Percentiles rank a stretch among this genome's conserved stretches.
Evolutionary conservation across 176 grass and related monocot species (phyloP).

Genomic region (Poa annua): DNA sequence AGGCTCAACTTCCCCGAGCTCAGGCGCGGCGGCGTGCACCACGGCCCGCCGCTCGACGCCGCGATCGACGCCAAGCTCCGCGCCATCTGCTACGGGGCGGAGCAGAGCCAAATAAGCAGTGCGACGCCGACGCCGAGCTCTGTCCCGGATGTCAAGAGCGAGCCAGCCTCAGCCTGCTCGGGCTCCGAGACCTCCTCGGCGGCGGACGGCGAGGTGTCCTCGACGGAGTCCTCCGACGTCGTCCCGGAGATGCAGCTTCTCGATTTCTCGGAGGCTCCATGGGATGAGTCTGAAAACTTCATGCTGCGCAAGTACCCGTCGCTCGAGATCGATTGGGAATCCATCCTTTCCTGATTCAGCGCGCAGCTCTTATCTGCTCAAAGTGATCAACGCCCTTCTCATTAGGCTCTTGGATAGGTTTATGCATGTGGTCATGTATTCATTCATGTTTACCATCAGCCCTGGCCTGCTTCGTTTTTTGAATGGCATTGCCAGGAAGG

Average conservation of each 20-base stretch:
- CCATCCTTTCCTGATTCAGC: slow-evolving; percentile 61
- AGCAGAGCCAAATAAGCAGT: slow-evolving; percentile 36
- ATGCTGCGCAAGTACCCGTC: slow-evolving; percentile 82
- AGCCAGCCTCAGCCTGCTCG: slow-evolving; percentile 44
- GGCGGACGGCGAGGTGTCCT: slow-evolving; percentile 55
- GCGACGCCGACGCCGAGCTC: not conserved
- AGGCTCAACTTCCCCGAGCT: slow-evolving; percentile 78
- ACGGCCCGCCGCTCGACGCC: slow-evolving; percentile 62
- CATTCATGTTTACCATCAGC: slow-evolving; percentile 44
- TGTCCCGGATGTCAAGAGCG: slow-evolving; percentile 47
- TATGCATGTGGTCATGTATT: slow-evolving; percentile 47
- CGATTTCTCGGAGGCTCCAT: slow-evolving; percentile 78
- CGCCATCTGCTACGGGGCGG: slow-evolving; percentile 53
- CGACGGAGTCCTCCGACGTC: slow-evolving; percentile 45
- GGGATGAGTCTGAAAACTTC: slow-evolving; percentile 84
- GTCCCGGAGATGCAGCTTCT: slow-evolving; percentile 64
- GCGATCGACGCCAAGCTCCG: slow-evolving; percentile 65
- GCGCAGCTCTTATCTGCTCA: not conserved
- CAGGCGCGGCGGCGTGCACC: slow-evolving; percentile 49
- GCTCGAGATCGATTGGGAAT: slow-evolving; percentile 96
- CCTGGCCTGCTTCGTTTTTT: slow-evolving; percentile 61
- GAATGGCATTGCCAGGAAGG: slow-evolving; percentile 55
- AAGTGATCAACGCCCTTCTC: not conserved
- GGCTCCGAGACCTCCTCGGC: slow-evolving; percentile 48
- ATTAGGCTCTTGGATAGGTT: slow-evolving; percentile 40